Base-by-base conservation (phyloP, 768 basidiomycete species). In the Leccinum fibrillosum region DNA sequence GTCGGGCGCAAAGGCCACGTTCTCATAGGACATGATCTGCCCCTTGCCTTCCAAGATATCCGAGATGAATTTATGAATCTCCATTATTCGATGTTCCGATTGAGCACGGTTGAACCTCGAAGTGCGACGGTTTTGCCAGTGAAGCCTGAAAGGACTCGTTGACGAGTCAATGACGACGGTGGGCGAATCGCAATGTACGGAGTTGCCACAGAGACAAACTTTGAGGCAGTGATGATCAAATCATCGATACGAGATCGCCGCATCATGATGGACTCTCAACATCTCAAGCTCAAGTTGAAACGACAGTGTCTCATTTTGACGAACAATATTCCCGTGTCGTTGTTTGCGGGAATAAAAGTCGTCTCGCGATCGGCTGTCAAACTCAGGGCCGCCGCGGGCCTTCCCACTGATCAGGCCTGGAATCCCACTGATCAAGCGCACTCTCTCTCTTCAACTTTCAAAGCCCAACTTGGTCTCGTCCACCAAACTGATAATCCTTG, bases 11-110 rank as follows among this genome's bases (percentile, higher is more conserved):
- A 82, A 76, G 48, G 78, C 77, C 12, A 77, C 71, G 12, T 80
- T 77, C 12, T 67, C 70, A 57, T 79, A 76, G 9, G 78, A 77
- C 28, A 80, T 64, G 50, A 80, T 69, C 26, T 71, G 60, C 45
- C 70, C 68, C 47, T 74, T 69, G n/a, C 74, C 74, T 5, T 52
- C 21, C 55, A 64, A 39, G 48, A 69, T 28, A 37, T 65, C 65
- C 10, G 57, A 56, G 26, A 67, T 55, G 39, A 62, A 34, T 26
- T 53, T 62, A 17, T 55, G 56, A 25, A 48, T 9, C 2, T 66
- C 65, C 65, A 66, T 63, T 28, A 11, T 32, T 35, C 37, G 32
- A 19, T 25, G 48, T 32, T 32, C 23, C 21, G 49, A 37, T 28
- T 21, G 42, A 34, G 32, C 11, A 34, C 32, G 32, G 19, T 4